Percentiles rank a stretch among this genome's conserved stretches.
Conservation (phyloP, 257 asterid species). For the Solanum pennellii region DNA sequence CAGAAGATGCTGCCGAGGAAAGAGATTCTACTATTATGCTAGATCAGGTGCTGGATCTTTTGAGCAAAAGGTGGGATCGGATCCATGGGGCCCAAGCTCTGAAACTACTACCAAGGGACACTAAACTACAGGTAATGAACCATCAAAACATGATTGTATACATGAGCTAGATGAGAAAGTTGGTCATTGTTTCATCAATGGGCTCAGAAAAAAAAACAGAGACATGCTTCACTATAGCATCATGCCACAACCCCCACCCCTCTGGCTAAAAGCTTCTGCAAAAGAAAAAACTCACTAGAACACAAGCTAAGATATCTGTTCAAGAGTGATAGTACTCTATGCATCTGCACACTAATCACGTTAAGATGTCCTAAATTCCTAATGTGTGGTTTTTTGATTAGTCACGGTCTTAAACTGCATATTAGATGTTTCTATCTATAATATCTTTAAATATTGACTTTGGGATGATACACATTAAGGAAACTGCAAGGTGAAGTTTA, state of each 20-base stretch:
- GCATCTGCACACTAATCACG: neutral
- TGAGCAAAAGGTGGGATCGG: slow-evolving; percentile 92
- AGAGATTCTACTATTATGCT: slow-evolving; percentile 69
- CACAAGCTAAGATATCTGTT: neutral
- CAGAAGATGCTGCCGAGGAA: slow-evolving; percentile 61
- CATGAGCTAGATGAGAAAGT: neutral
- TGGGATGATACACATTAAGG: neutral
- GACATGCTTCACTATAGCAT: neutral
- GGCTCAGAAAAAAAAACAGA: neutral
- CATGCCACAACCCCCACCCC: neutral
- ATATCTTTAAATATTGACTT: neutral
- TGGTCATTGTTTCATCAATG: neutral
- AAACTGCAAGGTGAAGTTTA: neutral
- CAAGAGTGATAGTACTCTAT: neutral
- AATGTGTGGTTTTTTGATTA: neutral
- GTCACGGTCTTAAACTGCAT: neutral
- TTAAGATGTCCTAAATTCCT: neutral
- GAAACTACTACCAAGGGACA: slow-evolving; percentile 79
- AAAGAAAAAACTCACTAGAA: neutral
- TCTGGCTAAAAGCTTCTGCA: neutral
- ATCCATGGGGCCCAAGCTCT: slow-evolving; percentile 95
- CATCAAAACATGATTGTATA: neutral
- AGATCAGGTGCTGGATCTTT: slow-evolving; percentile 84
- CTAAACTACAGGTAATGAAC: slow-evolving; percentile 66
- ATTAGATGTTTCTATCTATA: neutral